A percentile compares a stretch with the other conserved stretches of the same genome.
These are phyloP conservation scores for Microcyclospora tardicrescens DNA, from an alignment of 2,329 filamentous ascomycete genomes.

Conservation along the genomic window DNA sequence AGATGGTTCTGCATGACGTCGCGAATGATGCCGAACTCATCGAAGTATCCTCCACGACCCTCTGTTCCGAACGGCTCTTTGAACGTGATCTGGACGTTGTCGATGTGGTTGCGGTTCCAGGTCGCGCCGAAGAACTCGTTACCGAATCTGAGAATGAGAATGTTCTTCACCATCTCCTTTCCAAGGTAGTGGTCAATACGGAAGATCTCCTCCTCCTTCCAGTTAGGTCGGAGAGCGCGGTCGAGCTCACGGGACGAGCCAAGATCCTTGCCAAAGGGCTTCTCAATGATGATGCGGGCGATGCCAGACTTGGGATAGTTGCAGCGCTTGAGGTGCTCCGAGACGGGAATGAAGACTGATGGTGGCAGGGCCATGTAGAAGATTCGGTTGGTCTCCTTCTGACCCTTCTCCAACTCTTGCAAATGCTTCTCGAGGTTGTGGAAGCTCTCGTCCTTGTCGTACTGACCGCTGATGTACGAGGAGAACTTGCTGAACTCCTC, in stretches of 20 bases:
- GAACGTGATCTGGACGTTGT: slow-evolving; percentile 98
- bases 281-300: slow-evolving; percentile 94
- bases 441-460: slow-evolving; percentile 95
- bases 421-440: slow-evolving; percentile 73
- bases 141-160: slow-evolving; percentile 91
- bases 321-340: slow-evolving; percentile 91
- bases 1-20: slow-evolving; percentile 99
- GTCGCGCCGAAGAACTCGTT: slow-evolving; percentile 98
- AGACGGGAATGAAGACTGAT: slow-evolving; percentile 95
- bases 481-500: slow-evolving; percentile 79
- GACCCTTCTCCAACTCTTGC: slow-evolving; percentile 68
- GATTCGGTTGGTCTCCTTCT: slow-evolving; percentile 73
- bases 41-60: slow-evolving; percentile 95
- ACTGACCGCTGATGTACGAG: slow-evolving; percentile 92
- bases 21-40: slow-evolving; percentile 97
- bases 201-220: slow-evolving; percentile 98
- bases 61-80: slow-evolving; percentile 99
- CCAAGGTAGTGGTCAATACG: slow-evolving; percentile 98
- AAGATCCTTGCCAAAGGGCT: slow-evolving; percentile 96
- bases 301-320: slow-evolving; percentile 89
- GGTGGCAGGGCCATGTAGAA: slow-evolving; percentile 99
- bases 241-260: slow-evolving; percentile 88
- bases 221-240: slow-evolving; percentile 88
- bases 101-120: slow-evolving; percentile 98
- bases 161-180: slow-evolving; percentile 99